Base-by-base conservation (phyloP, 2,329 filamentous ascomycete species). In the Paracoccidioides brasiliensis region DNA sequence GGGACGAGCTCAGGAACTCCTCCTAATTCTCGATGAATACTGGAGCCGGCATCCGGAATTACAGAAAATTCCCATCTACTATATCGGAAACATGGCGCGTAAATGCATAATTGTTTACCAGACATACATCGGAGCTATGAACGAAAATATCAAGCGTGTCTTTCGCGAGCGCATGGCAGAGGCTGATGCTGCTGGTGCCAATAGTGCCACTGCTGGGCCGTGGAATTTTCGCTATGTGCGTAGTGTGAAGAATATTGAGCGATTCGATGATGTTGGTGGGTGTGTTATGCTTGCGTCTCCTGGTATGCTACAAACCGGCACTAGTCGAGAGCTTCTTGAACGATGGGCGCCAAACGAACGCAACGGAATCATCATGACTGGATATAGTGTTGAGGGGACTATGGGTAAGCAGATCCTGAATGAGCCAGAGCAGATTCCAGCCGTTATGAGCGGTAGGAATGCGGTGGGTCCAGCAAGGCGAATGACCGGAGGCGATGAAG, bases 41-140 rank as follows among this genome's bases (percentile, higher is more conserved):
- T 98, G 93, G 93, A 81, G 81, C 60, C 88, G 90, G 56, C 91
- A 98, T 66, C 74, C 82, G 0, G 90, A 96, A 63, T 89, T 85
- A 62, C 90, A 95, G 61, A 90, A 88, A 61, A 85, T 87, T 40
- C 93, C 93, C 4, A 97, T 98, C 59, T 98, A 97, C 75, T 98
- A 97, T 70, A 94, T 94, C 55, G 93, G 88, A 64, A 95, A 95
- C 64, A 81, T 97, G 44, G 93, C 93, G 0, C 79, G 91, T 59
- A 93, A 95, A 71, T 98, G 93, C 74, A 98, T 98, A 93, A 82
- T 96, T 35, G 90, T 97, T 3, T 98, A 98, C 68, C 93, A 97
- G 69, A 98, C 93, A 1, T 98, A 97, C 65, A 89, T 97, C 51
- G 89, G 90, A 51, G 90, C 90, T 55, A 98, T 98, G 93, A 98